Evolutionary conservation across 768 basidiomycete genomes (phyloP).

Genomic region (button mushroom (Agaricus bisporus)): DNA sequence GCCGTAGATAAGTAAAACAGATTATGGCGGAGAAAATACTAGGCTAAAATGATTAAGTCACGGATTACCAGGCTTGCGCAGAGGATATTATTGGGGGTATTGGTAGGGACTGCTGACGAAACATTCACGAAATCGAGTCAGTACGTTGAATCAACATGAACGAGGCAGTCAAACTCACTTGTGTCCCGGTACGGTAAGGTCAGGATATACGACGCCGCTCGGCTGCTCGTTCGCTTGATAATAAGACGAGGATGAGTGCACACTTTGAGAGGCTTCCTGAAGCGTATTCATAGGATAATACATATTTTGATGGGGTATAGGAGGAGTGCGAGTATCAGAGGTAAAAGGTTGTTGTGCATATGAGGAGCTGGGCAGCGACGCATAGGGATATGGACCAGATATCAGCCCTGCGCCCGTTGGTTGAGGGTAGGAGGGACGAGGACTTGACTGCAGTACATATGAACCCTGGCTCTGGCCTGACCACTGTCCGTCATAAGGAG

Average conservation of each 20-base stretch:
- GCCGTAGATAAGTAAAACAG: background rate
- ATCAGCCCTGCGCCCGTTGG: background rate
- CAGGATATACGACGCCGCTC: background rate
- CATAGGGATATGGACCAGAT: background rate
- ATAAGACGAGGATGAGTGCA: background rate
- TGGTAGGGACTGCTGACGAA: background rate
- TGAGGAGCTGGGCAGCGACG: background rate
- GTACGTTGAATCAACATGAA: background rate
- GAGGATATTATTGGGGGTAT: background rate
- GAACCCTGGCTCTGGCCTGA: background rate
- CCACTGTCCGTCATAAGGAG: background rate
- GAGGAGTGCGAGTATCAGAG: background rate
- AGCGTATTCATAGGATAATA: background rate
- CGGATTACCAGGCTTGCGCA: background rate
- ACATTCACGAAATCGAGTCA: background rate
- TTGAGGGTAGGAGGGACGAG: background rate
- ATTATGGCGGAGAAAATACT: background rate
- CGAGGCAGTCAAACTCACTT: too few relatives aligned
- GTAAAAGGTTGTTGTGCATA: background rate
- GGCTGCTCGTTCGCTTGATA: slow-evolving; percentile 2
- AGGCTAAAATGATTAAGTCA: background rate
- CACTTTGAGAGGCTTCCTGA: background rate
- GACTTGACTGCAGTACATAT: background rate
- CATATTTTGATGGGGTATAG: background rate
- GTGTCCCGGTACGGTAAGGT: background rate